A percentile compares a stretch with the other conserved stretches of the same genome.
Evolutionary conservation across 345 rosid species (phyloP).

Genomic region (Camelina neglecta): DNA sequence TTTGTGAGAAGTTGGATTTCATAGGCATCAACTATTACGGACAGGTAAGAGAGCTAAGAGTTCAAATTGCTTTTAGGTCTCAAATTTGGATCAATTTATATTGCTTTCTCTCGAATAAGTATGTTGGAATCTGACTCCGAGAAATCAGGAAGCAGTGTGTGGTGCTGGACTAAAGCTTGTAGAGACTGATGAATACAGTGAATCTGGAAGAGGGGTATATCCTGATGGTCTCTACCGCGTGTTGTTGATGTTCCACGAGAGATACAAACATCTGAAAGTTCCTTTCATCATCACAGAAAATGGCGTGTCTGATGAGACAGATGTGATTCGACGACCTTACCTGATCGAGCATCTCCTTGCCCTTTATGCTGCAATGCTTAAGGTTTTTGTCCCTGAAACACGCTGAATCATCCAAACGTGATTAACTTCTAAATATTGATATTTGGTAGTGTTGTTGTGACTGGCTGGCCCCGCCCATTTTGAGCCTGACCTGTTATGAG

Average conservation of each 20-base stretch:
- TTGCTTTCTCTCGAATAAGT: slow-evolving; percentile 14
- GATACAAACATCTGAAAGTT: slow-evolving; percentile 74
- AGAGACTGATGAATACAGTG: slow-evolving; percentile 95
- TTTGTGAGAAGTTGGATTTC: slow-evolving; percentile 74
- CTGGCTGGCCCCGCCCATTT: neutral
- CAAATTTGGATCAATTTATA: slow-evolving; percentile 11
- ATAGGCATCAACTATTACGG: slow-evolving; percentile 97
- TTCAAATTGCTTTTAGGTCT: neutral
- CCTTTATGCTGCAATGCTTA: slow-evolving; percentile 78
- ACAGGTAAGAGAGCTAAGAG: slow-evolving; percentile 57
- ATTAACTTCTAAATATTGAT: slow-evolving; percentile 23
- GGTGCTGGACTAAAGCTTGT: slow-evolving; percentile 87
- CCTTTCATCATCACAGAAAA: slow-evolving; percentile 91
- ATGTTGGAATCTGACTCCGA: slow-evolving; percentile 28
- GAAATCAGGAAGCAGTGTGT: slow-evolving; percentile 74
- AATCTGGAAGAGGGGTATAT: slow-evolving; percentile 96
- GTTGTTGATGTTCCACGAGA: slow-evolving; percentile 77
- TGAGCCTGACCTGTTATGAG: slow-evolving; percentile 14
- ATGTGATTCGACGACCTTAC: slow-evolving; percentile 86
- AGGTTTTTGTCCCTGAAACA: slow-evolving; percentile 51
- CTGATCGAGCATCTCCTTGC: slow-evolving; percentile 91
- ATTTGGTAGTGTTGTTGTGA: slow-evolving; percentile 19
- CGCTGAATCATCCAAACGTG: slow-evolving; percentile 27
- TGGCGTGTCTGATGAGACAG: slow-evolving; percentile 88
- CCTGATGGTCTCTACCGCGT: slow-evolving; percentile 89